Base-by-base conservation (phyloP, 306 rosid species). In the Begonia loranthoides region DNA sequence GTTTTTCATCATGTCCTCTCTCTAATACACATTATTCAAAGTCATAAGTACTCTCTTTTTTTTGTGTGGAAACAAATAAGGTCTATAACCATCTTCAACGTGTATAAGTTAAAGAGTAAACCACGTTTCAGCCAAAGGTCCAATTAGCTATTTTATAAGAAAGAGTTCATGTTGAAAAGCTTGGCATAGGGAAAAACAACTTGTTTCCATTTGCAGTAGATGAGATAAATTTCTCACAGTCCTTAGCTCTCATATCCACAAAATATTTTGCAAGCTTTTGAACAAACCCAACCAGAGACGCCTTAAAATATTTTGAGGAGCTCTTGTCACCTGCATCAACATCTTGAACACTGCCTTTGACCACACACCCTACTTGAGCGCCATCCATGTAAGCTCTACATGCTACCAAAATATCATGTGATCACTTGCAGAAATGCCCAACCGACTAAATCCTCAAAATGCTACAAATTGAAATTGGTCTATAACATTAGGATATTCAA, bases 351-450 rank as follows among this genome's bases (percentile, higher is more conserved):
- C 93, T 93, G 44, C 84, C 94, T 73, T 75, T 75, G 34, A 66
- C 93, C 62, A 76, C 68, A 65, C 83, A 84, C 8, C 96, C 96
- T 50, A 84, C 95, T 67, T 81, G 93, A 70, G 93, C 88, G 41
- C 97, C 97, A 53, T 75, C 84, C 69, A 66, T 71, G 59, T 84
- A 84, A 24, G 93, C 84, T 72, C 77, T 77, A 56, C 89, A 84
- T 6, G 93, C 89, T 54, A 73, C 80, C 64, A 89, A 62, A 64
- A 89, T 73, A 47, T 81, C 89, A n/a, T 59, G 66, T 15, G 82
- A 88, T 15, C 73, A 76, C 50, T 63, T 65, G 70, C 58, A 63
- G 70, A 89, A 89, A 73, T 89, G 87, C 43, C 95, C 97, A 24
- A 33, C n/a, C 16, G 9, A 79, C 87, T 5, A 81, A 71, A 57